Percentiles rank a stretch among this genome's conserved stretches.
These are phyloP conservation scores for Epichloe gansuensis DNA, from an alignment of 2,329 filamentous ascomycete species.

Conservation along the genomic window DNA sequence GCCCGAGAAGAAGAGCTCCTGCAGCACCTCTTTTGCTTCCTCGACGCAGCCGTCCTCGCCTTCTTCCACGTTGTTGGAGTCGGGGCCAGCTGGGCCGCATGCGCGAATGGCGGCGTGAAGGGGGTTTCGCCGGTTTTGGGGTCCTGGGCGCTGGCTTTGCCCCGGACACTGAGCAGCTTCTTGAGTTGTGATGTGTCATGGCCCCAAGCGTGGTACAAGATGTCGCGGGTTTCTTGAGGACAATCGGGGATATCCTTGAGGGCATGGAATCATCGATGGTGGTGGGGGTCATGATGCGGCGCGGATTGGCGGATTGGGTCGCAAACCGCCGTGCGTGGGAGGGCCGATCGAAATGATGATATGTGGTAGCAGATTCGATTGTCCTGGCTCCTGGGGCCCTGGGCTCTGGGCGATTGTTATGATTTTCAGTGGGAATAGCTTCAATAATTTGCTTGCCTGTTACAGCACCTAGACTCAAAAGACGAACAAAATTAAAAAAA, in stretches of 20 bases:
- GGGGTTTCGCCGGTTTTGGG: constrained; percentile 70
- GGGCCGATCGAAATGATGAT: no score
- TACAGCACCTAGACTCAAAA: not conserved
- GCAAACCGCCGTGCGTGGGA: not conserved
- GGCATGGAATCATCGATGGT: constrained; percentile 37
- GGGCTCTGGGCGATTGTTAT: no score
- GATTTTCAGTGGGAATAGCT: not conserved
- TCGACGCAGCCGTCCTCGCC: constrained; percentile 35
- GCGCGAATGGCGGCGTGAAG: constrained; percentile 84
- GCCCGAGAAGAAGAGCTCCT: constrained; percentile 70
- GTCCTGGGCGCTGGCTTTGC: constrained; percentile 65
- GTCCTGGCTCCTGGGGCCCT: no score
- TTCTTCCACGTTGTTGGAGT: constrained; percentile 15
- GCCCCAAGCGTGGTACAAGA: constrained; percentile 43
- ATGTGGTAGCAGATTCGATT: no score
- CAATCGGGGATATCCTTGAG: constrained; percentile 41
- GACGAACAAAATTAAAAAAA: not conserved
- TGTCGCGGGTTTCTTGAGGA: constrained; percentile 35
- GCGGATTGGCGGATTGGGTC: not conserved
- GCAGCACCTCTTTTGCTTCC: constrained; percentile 54
- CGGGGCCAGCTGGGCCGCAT: constrained; percentile 35
- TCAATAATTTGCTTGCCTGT: not conserved
- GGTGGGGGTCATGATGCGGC: constrained; percentile 9
- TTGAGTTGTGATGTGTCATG: constrained; percentile 56
- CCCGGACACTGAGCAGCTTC: constrained; percentile 52